Evolutionary conservation across 805 yeast genomes (phyloP).

Genomic region (Candida multigemmis): DNA sequence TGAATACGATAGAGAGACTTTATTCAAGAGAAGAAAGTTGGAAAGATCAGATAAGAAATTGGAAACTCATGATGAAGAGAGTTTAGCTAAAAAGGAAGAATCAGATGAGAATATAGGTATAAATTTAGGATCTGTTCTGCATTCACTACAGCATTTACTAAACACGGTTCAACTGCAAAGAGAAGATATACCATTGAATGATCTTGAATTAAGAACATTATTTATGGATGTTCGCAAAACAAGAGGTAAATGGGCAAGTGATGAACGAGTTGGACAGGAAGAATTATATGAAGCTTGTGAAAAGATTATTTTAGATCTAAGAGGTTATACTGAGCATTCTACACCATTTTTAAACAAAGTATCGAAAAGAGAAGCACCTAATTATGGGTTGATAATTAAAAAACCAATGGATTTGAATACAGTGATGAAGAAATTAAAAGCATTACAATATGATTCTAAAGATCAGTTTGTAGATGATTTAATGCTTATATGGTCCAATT

Average conservation of each 20-base stretch:
- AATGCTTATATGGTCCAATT: slow-evolving; percentile 92
- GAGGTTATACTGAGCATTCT: slow-evolving; percentile 93
- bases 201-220: slow-evolving; percentile 72
- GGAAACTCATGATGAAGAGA: slow-evolving; percentile 20
- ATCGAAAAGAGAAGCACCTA: slow-evolving; percentile 97
- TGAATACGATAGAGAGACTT: slow-evolving; percentile 69
- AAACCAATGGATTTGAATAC: slow-evolving; percentile 96
- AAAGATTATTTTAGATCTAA: slow-evolving; percentile 79
- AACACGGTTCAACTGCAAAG: slow-evolving; percentile 71
- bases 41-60: slow-evolving; percentile 75
- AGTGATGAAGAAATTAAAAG: slow-evolving; percentile 80
- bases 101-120: slow-evolving; percentile 15
- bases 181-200: slow-evolving; percentile 66
- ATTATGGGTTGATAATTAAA: slow-evolving; percentile 82
- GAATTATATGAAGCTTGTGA: slow-evolving; percentile 97
- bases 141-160: slow-evolving; percentile 64
- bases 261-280: slow-evolving; percentile 92
- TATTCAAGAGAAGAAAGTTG: slow-evolving; percentile 64
- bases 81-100: slow-evolving; percentile 3
- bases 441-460: slow-evolving; percentile 74
- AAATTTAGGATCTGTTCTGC: slow-evolving; percentile 28
- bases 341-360: slow-evolving; percentile 93
- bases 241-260: slow-evolving; percentile 96
- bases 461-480: slow-evolving; percentile 90
- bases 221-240: slow-evolving; percentile 91